Conservation (phyloP, 805 yeast species). For the Babjeviella inositovora region DNA sequence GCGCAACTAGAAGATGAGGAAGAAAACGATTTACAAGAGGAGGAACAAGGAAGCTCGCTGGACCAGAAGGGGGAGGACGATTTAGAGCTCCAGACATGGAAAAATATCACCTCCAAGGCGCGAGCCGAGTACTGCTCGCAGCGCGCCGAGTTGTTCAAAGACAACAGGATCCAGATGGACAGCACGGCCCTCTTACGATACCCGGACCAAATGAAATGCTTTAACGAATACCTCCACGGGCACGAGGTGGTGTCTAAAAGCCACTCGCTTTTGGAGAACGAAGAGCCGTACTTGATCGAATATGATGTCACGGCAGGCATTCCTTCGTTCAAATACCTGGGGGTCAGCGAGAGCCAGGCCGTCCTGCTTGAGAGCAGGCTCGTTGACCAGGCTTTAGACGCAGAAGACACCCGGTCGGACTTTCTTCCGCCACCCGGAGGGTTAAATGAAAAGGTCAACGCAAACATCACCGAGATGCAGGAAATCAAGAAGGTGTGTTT, state of each 20-base stretch:
- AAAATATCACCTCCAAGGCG: conserved; percentile 61
- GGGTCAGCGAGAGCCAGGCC: conserved; percentile 27
- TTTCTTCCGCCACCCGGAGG: conserved; percentile 34
- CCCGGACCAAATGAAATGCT: conserved; percentile 51
- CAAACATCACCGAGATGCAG: conserved; percentile 69
- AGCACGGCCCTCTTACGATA: conserved; percentile 58
- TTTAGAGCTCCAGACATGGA: conserved; percentile 73
- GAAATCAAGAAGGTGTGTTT: conserved; percentile 78
- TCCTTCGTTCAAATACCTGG: conserved; percentile 46
- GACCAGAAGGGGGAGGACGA: conserved; percentile 24
- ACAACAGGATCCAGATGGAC: conserved; percentile 40
- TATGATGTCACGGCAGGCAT: conserved; percentile 74
- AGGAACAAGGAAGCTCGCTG: conserved; percentile 18
- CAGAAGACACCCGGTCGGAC: conserved; percentile 12
- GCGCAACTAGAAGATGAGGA: conserved; percentile 28
- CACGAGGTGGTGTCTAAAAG: conserved; percentile 17
- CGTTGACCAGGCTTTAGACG: conserved; percentile 17
- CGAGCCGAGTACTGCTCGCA: conserved; percentile 61
- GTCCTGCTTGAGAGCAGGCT: conserved; percentile 27
- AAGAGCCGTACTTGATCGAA: conserved; percentile 57
- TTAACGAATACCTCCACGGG: conserved; percentile 28
- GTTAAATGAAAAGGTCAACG: conserved; percentile 37
- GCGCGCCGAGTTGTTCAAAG: conserved; percentile 52
- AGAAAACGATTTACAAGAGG: conserved; percentile 24
- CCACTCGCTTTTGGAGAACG: conserved; percentile 31